These are phyloP conservation scores for Cinnamomum micranthum DNA, from an alignment of 164 flowering plant species.

Conservation along the genomic window DNA sequence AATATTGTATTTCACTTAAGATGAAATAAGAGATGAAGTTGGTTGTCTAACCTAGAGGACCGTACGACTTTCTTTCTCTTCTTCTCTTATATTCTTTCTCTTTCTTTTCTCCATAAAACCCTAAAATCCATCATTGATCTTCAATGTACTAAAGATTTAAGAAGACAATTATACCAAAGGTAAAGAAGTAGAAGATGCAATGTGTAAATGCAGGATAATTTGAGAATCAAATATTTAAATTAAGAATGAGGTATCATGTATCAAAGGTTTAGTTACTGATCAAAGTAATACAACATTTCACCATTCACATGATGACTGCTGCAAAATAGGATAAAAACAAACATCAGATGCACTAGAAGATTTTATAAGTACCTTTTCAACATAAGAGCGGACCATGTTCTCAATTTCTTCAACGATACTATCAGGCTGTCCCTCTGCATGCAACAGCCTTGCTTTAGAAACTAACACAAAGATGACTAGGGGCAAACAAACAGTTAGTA, in stretches of 20 bases:
- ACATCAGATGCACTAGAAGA: not conserved
- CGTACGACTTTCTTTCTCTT: not conserved
- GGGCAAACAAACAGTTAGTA: not conserved
- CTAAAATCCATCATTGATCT: too few relatives aligned
- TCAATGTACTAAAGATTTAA: too few relatives aligned
- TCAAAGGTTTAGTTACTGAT: too few relatives aligned
- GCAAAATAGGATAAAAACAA: not conserved
- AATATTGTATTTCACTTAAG: too few relatives aligned
- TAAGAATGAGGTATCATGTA: too few relatives aligned
- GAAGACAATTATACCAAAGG: too few relatives aligned
- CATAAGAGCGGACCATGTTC: conserved; percentile 79
- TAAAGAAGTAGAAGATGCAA: too few relatives aligned
- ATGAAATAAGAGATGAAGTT: too few relatives aligned
- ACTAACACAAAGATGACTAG: not conserved
- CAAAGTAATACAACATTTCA: not conserved
- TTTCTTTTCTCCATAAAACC: not conserved
- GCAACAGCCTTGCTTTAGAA: not conserved
- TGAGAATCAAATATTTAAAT: too few relatives aligned
- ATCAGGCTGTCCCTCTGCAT: conserved; percentile 67
- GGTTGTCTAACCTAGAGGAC: not conserved
- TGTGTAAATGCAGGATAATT: too few relatives aligned
- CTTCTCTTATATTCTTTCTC: not conserved
- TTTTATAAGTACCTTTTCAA: conserved; percentile 63
- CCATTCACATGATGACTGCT: not conserved
- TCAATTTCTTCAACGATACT: conserved; percentile 83